Evolutionary conservation across 805 yeast genomes (phyloP), one percentile per base, ranked within the genome.

Genomic region (Metschnikowia aberdeeniae): DNA sequence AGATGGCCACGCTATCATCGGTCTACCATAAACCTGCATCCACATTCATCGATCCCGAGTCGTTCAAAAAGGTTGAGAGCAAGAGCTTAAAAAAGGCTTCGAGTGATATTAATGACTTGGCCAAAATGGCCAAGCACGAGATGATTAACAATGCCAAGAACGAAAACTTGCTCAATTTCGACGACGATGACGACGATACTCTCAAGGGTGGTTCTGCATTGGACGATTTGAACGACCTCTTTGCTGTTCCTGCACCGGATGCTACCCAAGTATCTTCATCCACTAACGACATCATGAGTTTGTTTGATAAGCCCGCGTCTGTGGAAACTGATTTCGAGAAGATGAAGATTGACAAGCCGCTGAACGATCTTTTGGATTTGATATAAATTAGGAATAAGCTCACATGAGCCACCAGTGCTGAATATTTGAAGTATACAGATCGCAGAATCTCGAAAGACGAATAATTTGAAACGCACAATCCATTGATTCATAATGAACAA

Each of bases 101-200:
- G 10, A 44, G 53, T 36, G 78, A 81, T 44, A 72, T 90, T 39
- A 89, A 86, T 53, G 97, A 90, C 61, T 78, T 87, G 62, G 82
- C 81, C 53, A 80, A 78, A 50, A 67, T 84, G 54, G 96, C 97
- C 9, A 82, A 80, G 53, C 81, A 80, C 47, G 97, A 89, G 57
- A 79, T 84, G 46, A 78, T 81, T 38, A 75, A 72, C 45, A 78
- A 77, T 38, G 77, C 76, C 26, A 81, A 82, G 55, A 82, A 84
- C 37, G 97, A 89, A 55, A 88, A 87, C 55, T 72, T 93, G 53
- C 77, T 92, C 42, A 96, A 92, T 62, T 82, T 92, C 52, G 97
- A 85, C 57, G 88, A 82, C 49, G 88, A 81, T 14, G 54, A 51
- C 12, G 30, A 45, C 13, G 43, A 42, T 12, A 49, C 32, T 12